Base-by-base conservation (phyloP, 495 filamentous ascomycete genomes). In the Hypoxylon intermedium region DNA sequence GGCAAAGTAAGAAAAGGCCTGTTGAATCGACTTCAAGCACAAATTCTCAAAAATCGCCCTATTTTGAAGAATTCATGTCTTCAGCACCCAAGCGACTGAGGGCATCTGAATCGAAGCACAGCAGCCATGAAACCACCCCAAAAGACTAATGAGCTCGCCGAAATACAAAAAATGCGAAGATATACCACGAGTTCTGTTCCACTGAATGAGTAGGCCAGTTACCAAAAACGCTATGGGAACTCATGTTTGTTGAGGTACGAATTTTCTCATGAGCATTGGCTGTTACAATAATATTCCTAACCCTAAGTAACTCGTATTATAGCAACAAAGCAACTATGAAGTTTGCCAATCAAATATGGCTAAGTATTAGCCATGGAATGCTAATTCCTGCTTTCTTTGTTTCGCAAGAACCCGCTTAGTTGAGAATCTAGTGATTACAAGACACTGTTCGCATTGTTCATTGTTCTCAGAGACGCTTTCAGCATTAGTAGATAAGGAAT, bases 41-140 rank as follows among this genome's bases (percentile, higher is more conserved):
- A 1, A 23, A n/a, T 7, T 34, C 42, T 13, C n/a, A 43, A 19
- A 12, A 18, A 18, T 60, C 49, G 5, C 49, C 57, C 5, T 48
- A 60, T 5, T 53, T 60, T 21, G 26, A 15, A 7, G 26, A 11
- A 2, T 11, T 28, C 24, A 30, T 4, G 1, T 18, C 3, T 0
- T 13, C 12, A 9, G 1, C 6, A 0, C 11, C 49, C 36, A 53
- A 60, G 19, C n/a, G 43, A 53, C 9, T 48, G 4, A 53, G 48
- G 13, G 36, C 19, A 16, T 33, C 41, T 13, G 20, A 12, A 2
- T 37, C n/a, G n/a, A 6, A 13, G 15, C 12, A 15, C 5, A n/a
- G n/a, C 5, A 15, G n/a, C 34, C 34, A 12, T 37, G 5, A 37
- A 37, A 2, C 34, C 15, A 13, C 5, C n/a, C 34, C 11, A 15